Evolutionary conservation across 2,329 filamentous ascomycete genomes (phyloP), one percentile per base, ranked within the genome.

Genomic region (Phoma sp.): DNA sequence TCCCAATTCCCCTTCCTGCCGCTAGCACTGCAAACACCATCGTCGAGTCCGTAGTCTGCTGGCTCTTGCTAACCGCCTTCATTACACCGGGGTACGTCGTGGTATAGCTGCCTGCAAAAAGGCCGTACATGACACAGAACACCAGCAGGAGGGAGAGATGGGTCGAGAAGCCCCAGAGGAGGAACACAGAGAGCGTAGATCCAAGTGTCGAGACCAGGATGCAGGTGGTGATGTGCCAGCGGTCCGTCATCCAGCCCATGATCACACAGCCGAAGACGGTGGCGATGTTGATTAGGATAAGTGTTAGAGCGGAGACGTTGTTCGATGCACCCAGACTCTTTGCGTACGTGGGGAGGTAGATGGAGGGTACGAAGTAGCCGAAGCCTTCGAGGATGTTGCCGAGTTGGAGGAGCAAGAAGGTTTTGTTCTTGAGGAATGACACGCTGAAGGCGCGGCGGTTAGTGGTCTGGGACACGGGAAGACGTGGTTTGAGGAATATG

Each of bases 1-100:
- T 80, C 1, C 81, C 81, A 42, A 84, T 76, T 0, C 81, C 82
- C 14, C 80, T 74, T 0, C 80, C 81, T 4, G 76, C 75, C 2
- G 74, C 74, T 55, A 84, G 66, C 9, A 79, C 65, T 0, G 74
- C 76, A 51, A 82, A 79, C 1, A 83, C 72, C 49, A 83, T 76
- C 0, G 74, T 75, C 0, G 76, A 70, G 2, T 66, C 65, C n/a
- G 54, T 67, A 5, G 62, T 47, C 7, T 49, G 58, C 2, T 48
- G 47, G 10, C 37, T 59, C 18, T 30, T 57, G 23, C 63, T 56
- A 5, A 73, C 61, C 4, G 59, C 58, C 14, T 48, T 60, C 62
- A 67, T 65, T n/a, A 72, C 55, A 1, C 67, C 70, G 0, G 64
- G 60, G 50, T 60, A 73, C 1, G 63, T 68, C 7, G 57, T 63